phyloP scores from a whole-genome alignment of 352 stramenopile genomes.

The Halophytophthora polymorphica region DNA sequence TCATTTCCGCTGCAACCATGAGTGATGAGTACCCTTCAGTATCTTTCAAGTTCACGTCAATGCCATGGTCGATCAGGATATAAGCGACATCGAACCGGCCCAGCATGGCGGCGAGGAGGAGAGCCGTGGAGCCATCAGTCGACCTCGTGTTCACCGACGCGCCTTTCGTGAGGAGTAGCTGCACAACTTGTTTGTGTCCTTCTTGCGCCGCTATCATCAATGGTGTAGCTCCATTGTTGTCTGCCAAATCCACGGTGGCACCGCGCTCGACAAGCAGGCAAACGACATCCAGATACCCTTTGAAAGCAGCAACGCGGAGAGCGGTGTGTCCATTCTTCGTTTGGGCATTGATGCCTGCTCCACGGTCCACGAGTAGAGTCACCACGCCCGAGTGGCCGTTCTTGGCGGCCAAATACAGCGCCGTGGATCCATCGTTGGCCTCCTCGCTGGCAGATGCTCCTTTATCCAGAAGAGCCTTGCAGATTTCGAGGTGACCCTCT shows the following conservation, averaged over 20 bases:
- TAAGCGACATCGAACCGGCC: slow-evolving; percentile 1
- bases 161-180: slow-evolving; percentile 5
- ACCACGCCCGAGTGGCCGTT: slow-evolving; percentile 3
- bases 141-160: slow-evolving; percentile 1
- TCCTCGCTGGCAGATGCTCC: slow-evolving; percentile 1
- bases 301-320: slow-evolving; percentile 3
- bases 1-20: slow-evolving; percentile 4
- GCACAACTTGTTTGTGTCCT: neutral
- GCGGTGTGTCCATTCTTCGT: slow-evolving; percentile 5
- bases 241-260: neutral
- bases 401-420: slow-evolving; percentile 3
- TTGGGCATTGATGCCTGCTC: neutral
- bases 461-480: neutral
- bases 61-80: neutral
- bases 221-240: slow-evolving; percentile 3
- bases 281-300: slow-evolving; percentile 2
- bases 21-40: slow-evolving; percentile 5
- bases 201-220: slow-evolving; percentile 7
- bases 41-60: slow-evolving; percentile 1
- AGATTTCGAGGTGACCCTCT: neutral
- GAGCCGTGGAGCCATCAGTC: slow-evolving; percentile 1
- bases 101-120: neutral
- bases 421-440: neutral
- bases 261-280: slow-evolving; percentile 3
- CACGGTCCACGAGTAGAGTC: neutral